Evolutionary conservation across 2,329 filamentous ascomycete genomes (phyloP), one percentile per base, ranked within the genome.

Genomic region (Nannizzia gypsea): DNA sequence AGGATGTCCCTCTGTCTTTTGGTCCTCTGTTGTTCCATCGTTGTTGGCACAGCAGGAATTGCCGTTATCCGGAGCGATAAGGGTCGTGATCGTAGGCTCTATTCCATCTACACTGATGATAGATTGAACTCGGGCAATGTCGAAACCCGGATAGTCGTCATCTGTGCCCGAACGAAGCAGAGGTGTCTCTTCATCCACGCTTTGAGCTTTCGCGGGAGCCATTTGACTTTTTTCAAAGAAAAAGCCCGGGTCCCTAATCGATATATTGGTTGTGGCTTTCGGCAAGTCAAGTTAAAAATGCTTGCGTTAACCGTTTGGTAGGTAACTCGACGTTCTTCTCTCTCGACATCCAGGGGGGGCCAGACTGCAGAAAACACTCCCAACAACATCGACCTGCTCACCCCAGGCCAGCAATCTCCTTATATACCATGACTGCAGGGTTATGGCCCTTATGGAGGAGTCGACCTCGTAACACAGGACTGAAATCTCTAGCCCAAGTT

Each of bases 101-200:
- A 28, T 50, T 60, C 60, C 62, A 15, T 58, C 62, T 17, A 56
- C 56, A 44, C 62, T 56, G 42, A 57, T 52, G n/a, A 59, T 59
- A 9, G 60, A 61, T 22, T 63, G 62, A 20, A 56, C 56, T 31
- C n/a, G 46, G 22, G 60, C 62, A 38, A 62, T 50, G 20, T 59
- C 62, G 13, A 59, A 38, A 26, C 61, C 58, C 34, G 62, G 36
- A 34, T 48, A 60, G 31, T 55, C 44, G 31, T 63, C 62, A 24
- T 62, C 58, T 42, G 46, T 56, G 2, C 22, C 55, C 6, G 50
- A 36, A 36, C 9, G 31, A 36, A 36, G 31, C 31, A 36, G 31
- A 36, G 31, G 22, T 13, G 26, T 17, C 28, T 15, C 26, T 36
- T 56, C 50, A 15, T 36, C 34, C 24, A 55, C 6, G 22, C 46